These are phyloP conservation scores for Chaetomium sp. DNA, from an alignment of 2,329 filamentous ascomycete genomes.

Conservation along the genomic window DNA sequence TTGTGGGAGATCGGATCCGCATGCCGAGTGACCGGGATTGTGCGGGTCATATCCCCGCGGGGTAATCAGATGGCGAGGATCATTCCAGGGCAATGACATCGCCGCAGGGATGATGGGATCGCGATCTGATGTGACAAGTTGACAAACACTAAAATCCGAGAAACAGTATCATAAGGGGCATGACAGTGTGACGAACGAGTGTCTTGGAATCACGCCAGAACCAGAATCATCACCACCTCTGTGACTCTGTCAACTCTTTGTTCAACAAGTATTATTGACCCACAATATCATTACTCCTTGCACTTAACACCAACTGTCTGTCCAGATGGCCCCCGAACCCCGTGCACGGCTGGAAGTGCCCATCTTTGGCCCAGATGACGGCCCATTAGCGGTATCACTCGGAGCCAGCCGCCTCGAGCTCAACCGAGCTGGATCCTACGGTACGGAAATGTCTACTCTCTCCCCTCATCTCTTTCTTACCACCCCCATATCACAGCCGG, in stretches of 20 bases:
- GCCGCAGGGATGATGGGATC: not conserved
- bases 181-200: not conserved
- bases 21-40: constrained; percentile 13
- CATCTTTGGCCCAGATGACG: constrained; percentile 52
- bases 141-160: not conserved
- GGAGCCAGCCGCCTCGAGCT: constrained; percentile 57
- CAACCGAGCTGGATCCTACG: constrained; percentile 55
- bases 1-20: constrained; percentile 11
- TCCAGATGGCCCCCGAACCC: not conserved
- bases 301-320: not conserved
- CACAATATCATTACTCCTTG: no score
- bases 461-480: not conserved
- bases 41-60: constrained; percentile 8
- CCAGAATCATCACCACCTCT: not conserved
- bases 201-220: not conserved
- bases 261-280: not conserved
- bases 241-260: not conserved
- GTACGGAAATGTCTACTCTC: constrained; percentile 20
- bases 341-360: constrained; percentile 52
- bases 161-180: not conserved
- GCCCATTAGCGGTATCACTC: constrained; percentile 44
- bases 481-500: not conserved
- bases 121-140: not conserved
- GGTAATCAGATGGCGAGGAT: constrained; percentile 6
- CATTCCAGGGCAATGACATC: not conserved